These are phyloP conservation scores for Picea glauca DNA, from an alignment of 75 land plant species.

Conservation along the genomic window DNA sequence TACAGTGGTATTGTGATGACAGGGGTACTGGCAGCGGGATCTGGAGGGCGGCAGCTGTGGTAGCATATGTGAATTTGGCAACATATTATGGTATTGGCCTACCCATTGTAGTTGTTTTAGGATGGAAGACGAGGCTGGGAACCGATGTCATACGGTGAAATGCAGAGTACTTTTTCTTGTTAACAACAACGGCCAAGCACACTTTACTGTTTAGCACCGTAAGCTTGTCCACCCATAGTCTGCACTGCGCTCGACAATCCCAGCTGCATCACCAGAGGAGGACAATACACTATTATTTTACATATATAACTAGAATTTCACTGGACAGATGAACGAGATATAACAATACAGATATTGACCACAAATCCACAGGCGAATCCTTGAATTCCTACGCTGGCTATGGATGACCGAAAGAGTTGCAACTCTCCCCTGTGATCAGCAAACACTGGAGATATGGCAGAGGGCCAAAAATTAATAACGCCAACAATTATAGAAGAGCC, in stretches of 20 bases:
- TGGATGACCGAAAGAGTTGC: slow-evolving; percentile 56
- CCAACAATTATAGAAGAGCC: slow-evolving; percentile 40
- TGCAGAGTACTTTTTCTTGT: no score
- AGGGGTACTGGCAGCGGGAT: slow-evolving; percentile 13
- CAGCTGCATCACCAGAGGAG: background rate
- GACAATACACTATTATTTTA: no score
- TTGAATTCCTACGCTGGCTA: slow-evolving; percentile 54
- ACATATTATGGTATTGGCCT: slow-evolving; percentile 12
- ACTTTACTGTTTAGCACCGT: slow-evolving; percentile 22
- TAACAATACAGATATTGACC: slow-evolving; percentile 17
- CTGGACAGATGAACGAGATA: background rate
- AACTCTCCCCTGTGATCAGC: slow-evolving; percentile 55
- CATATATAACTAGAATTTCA: no score
- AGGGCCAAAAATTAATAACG: slow-evolving; percentile 42
- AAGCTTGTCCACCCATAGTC: slow-evolving; percentile 54
- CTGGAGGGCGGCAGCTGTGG: slow-evolving; percentile 15
- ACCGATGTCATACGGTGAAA: background rate
- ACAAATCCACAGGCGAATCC: slow-evolving; percentile 43
- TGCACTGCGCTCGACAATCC: slow-evolving; percentile 40
- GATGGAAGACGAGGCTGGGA: background rate
- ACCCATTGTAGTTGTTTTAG: background rate
- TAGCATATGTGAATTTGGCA: slow-evolving; percentile 12
- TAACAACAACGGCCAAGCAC: slow-evolving; percentile 14
- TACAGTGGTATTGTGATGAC: no score
- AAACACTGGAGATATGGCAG: slow-evolving; percentile 46